Percentiles rank a stretch among this genome's conserved stretches.
phyloP scores from a whole-genome alignment of 768 basidiomycete species.

The Aureoboletus auriporus region DNA sequence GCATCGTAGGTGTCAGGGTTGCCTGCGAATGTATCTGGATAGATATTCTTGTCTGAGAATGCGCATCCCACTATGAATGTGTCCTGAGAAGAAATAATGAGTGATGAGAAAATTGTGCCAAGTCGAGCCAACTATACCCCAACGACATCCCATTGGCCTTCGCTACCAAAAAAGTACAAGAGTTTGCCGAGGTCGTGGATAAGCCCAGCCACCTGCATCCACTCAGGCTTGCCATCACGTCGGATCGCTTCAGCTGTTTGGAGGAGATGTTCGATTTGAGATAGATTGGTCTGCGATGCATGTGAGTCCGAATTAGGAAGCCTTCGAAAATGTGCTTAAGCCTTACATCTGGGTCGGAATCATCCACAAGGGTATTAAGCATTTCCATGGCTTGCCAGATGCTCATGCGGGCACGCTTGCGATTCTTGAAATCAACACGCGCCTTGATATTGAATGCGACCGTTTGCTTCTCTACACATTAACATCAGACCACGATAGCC shows the following conservation, averaged over 20 bases:
- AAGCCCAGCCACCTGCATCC: slow-evolving; percentile 89
- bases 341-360: slow-evolving; percentile 85
- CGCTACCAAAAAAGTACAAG: slow-evolving; percentile 74
- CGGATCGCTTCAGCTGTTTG: slow-evolving; percentile 92
- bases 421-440: slow-evolving; percentile 68
- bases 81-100: slow-evolving; percentile 37
- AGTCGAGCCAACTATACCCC: slow-evolving; percentile 48
- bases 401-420: slow-evolving; percentile 70
- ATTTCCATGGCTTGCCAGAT: slow-evolving; percentile 86
- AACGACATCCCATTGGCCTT: slow-evolving; percentile 95
- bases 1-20: slow-evolving; percentile 68
- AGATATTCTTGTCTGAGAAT: slow-evolving; percentile 81
- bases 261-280: slow-evolving; percentile 87
- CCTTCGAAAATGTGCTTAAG: background rate
- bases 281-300: slow-evolving; percentile 54
- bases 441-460: slow-evolving; percentile 79
- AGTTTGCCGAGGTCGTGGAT: slow-evolving; percentile 91
- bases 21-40: slow-evolving; percentile 69
- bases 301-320: slow-evolving; percentile 7
- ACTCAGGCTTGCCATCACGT: slow-evolving; percentile 81
- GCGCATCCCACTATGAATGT: slow-evolving; percentile 83
- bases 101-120: background rate
- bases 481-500: background rate
- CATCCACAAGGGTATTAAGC: slow-evolving; percentile 84
- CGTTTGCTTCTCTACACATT: slow-evolving; percentile 72